phyloP scores from a whole-genome alignment of 352 stramenopile genomes.

The Hyaloperonospora brassicae region DNA sequence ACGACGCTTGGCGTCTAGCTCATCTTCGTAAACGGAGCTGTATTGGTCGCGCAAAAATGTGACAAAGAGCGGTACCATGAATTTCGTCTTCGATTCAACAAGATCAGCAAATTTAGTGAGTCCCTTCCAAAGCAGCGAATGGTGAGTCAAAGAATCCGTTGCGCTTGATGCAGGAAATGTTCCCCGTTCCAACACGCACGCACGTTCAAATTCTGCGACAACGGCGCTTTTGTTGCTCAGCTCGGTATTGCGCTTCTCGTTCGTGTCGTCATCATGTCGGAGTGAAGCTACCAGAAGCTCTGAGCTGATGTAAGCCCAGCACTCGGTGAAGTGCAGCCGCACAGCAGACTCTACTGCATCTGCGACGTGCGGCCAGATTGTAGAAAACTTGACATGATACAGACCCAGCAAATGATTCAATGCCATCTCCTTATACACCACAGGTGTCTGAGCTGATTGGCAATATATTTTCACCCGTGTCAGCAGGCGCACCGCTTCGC shows the following conservation, averaged over 20 bases:
- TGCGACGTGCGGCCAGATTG: constrained; percentile 74
- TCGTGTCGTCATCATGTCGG: constrained; percentile 26
- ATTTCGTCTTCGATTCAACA: constrained; percentile 80
- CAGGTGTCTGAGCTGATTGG: constrained; percentile 61
- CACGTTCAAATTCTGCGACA: constrained; percentile 34
- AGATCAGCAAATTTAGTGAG: constrained; percentile 66
- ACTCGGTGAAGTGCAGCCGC: constrained; percentile 46
- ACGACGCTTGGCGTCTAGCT: constrained; percentile 39
- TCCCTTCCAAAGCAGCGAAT: constrained; percentile 74
- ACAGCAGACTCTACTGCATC: constrained; percentile 58
- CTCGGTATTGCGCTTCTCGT: constrained; percentile 10
- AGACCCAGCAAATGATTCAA: constrained; percentile 71
- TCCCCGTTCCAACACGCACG: constrained; percentile 51
- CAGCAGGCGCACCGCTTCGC: constrained; percentile 73
- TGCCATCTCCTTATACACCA: constrained; percentile 69
- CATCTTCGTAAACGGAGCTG: constrained; percentile 59
- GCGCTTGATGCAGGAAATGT: constrained; percentile 33
- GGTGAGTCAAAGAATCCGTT: constrained; percentile 67
- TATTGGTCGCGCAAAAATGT: constrained; percentile 82
- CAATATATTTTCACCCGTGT: constrained; percentile 72
- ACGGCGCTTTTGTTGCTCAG: constrained; percentile 12
- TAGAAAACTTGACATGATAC: constrained; percentile 86
- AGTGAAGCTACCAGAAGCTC: constrained; percentile 47
- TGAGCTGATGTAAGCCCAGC: constrained; percentile 48
- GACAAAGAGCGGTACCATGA: constrained; percentile 81